Evolutionary conservation across 768 basidiomycete species (phyloP).

Genomic region (Leccinum uliginosum): DNA sequence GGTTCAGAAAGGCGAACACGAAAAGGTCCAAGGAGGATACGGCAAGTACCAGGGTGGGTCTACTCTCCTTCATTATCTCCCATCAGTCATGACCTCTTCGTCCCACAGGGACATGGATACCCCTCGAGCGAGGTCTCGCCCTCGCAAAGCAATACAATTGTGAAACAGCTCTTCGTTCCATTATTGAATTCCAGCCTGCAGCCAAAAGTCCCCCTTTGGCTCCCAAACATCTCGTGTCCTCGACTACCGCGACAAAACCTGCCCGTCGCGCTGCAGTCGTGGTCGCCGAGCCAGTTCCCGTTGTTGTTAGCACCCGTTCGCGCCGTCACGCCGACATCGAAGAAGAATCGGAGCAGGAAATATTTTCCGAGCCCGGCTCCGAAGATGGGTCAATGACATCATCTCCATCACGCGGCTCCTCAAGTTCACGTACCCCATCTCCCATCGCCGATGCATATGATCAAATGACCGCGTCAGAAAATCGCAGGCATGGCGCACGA

Average conservation of each 20-base stretch:
- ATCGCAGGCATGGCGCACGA: conserved; percentile 34
- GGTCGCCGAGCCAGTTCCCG: conserved; percentile 14
- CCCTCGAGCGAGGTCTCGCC: conserved; percentile 81
- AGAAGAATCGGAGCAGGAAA: conserved; percentile 61
- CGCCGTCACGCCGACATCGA: conserved; percentile 46
- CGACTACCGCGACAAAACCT: conserved; percentile 41
- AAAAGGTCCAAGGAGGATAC: conserved; percentile 99
- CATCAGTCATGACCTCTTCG: neutral
- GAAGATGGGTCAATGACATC: conserved; percentile 89
- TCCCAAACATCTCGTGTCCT: conserved; percentile 88
- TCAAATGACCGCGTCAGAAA: conserved; percentile 23
- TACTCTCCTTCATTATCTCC: conserved; percentile 5
- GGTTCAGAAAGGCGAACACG: conserved; percentile 97
- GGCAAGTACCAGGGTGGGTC: conserved; percentile 97
- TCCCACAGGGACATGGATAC: conserved; percentile 91
- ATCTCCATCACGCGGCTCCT: conserved; percentile 80
- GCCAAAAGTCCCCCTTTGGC: conserved; percentile 91
- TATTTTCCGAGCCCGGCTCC: conserved; percentile 66
- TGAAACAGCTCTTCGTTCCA: conserved; percentile 79
- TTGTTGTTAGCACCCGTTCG: conserved; percentile 50
- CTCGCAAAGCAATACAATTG: conserved; percentile 93
- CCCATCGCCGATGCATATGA: conserved; percentile 56
- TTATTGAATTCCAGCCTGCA: conserved; percentile 90
- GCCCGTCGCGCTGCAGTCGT: conserved; percentile 22
- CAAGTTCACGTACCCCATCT: conserved; percentile 91